These are phyloP conservation scores for Bryum argenteum DNA, from an alignment of 225 moss, liverwort and hornwort genomes.

Conservation along the genomic window DNA sequence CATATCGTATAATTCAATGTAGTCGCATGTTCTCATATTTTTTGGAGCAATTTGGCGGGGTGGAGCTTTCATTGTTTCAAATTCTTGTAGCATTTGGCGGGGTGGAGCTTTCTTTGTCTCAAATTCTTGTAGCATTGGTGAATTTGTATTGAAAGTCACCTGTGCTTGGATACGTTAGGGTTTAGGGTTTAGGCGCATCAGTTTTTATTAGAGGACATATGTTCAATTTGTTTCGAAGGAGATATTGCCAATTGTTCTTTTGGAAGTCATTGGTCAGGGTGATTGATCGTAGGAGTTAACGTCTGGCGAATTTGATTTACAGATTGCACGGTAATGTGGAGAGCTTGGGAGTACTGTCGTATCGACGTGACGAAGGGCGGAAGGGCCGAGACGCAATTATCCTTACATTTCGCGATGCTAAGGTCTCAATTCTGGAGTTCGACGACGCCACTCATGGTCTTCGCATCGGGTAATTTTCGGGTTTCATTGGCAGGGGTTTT, in stretches of 20 bases:
- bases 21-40: no score
- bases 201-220: neutral
- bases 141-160: neutral
- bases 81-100: no score
- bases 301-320: slow-evolving; percentile 22
- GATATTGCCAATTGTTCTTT: neutral
- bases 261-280: no score
- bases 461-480: slow-evolving; percentile 59
- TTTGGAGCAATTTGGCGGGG: no score
- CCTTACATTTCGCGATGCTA: slow-evolving; percentile 90
- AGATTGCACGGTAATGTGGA: slow-evolving; percentile 97
- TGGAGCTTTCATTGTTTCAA: no score
- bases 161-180: slow-evolving; percentile 16
- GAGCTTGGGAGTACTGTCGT: slow-evolving; percentile 91
- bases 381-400: slow-evolving; percentile 86
- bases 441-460: slow-evolving; percentile 86
- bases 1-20: neutral
- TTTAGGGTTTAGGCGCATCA: slow-evolving; percentile 42
- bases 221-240: neutral
- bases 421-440: slow-evolving; percentile 84
- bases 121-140: neutral
- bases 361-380: slow-evolving; percentile 82
- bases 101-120: neutral
- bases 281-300: neutral
- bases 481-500: slow-evolving; percentile 1